Conservation (phyloP, 1,284 basidiomycete genomes). For the Tylopilus sp. region DNA sequence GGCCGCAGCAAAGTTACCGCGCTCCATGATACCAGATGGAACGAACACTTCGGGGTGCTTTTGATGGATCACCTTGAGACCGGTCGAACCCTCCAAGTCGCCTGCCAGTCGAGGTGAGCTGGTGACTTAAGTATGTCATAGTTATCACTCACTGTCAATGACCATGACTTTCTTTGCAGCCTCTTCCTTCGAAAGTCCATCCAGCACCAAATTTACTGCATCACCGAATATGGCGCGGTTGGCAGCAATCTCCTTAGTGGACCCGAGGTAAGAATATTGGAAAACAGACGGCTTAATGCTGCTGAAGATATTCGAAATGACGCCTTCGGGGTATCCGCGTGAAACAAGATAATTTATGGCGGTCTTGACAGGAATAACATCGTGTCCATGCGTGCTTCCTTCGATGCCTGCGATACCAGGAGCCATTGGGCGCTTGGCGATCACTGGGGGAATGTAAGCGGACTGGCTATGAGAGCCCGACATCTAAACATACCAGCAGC, state of each 20-base stretch:
- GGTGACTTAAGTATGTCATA: background rate
- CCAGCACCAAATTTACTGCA: conserved; percentile 73
- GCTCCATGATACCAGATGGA: conserved; percentile 80
- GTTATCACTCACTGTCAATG: conserved; percentile 66
- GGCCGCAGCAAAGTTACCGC: conserved; percentile 79
- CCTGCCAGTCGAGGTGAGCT: conserved; percentile 36
- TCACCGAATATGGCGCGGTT: conserved; percentile 82
- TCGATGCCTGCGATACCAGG: conserved; percentile 76
- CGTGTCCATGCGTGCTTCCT: conserved; percentile 75
- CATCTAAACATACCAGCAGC: conserved; percentile 53
- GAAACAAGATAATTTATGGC: conserved; percentile 68
- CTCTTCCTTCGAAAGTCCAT: conserved; percentile 70
- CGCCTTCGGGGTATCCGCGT: conserved; percentile 58
- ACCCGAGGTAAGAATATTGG: conserved; percentile 64
- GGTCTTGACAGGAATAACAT: conserved; percentile 75
- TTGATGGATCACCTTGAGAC: conserved; percentile 79
- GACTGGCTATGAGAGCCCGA: background rate
- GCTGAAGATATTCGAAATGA: conserved; percentile 51
- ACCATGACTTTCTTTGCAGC: conserved; percentile 78
- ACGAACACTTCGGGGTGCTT: conserved; percentile 85
- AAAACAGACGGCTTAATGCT: conserved; percentile 59
- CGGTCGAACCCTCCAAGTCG: conserved; percentile 84
- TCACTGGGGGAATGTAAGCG: conserved; percentile 37
- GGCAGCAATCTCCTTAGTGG: conserved; percentile 68
- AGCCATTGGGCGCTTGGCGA: conserved; percentile 76